These are phyloP conservation scores for Candolleomyces eurysporus DNA, from an alignment of 768 basidiomycete genomes.

Conservation along the genomic window DNA sequence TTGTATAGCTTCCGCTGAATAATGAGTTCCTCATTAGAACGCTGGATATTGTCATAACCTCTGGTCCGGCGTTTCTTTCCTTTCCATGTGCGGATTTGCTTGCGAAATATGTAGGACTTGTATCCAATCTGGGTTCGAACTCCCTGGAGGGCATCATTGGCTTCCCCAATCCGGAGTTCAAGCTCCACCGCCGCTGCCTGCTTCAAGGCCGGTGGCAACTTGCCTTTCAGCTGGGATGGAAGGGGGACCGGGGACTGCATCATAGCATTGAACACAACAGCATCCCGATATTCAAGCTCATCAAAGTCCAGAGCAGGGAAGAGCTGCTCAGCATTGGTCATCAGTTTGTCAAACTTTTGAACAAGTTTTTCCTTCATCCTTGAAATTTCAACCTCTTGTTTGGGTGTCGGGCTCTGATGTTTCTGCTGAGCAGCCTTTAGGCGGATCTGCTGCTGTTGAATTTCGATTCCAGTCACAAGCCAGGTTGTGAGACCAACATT, in stretches of 20 bases:
- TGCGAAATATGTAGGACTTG: background rate
- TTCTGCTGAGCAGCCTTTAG: background rate
- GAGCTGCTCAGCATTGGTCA: background rate
- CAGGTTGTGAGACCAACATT: background rate
- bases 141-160: background rate
- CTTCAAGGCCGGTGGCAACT: background rate
- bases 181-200: background rate
- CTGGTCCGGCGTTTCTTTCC: background rate
- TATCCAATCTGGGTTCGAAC: background rate
- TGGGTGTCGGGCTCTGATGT: background rate
- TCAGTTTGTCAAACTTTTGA: background rate
- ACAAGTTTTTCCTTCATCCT: background rate
- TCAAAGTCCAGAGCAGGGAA: background rate
- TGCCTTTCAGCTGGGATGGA: background rate
- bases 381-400: background rate
- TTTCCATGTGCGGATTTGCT: background rate
- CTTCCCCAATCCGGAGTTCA: background rate
- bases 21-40: background rate
- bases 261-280: background rate
- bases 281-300: background rate
- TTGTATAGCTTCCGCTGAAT: background rate
- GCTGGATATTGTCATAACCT: background rate
- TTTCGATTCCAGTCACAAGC: background rate
- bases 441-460: background rate
- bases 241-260: background rate